Conservation (phyloP, 495 filamentous ascomycete genomes). For the Viridothelium virens region DNA sequence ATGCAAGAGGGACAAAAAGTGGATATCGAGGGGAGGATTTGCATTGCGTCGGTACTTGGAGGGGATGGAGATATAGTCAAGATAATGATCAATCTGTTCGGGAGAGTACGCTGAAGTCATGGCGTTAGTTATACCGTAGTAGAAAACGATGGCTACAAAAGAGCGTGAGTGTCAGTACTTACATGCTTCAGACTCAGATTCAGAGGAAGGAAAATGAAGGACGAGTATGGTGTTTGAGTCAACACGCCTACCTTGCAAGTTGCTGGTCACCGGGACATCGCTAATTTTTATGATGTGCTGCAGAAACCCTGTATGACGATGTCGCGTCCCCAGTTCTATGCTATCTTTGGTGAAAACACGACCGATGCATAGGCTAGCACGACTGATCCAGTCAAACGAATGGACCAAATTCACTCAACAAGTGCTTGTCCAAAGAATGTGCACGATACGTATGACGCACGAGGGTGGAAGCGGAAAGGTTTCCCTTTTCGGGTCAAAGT, state of each 20-base stretch:
- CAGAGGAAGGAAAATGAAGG: too few species aligned
- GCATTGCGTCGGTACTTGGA: slow-evolving; percentile 16
- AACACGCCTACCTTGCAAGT: too few species aligned
- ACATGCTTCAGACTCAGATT: neutral
- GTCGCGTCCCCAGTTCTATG: too few species aligned
- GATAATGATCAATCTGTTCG: slow-evolving; percentile 22
- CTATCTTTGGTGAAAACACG: too few species aligned
- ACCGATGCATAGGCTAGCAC: too few species aligned
- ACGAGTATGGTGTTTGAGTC: too few species aligned
- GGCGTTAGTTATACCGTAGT: neutral
- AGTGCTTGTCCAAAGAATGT: too few species aligned
- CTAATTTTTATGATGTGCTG: neutral
- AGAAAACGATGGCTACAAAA: neutral
- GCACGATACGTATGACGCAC: too few species aligned
- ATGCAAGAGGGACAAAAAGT: slow-evolving; percentile 20
- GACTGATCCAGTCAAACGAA: too few species aligned
- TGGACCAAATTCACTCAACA: too few species aligned
- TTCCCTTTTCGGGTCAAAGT: too few species aligned
- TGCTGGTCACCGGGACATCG: neutral
- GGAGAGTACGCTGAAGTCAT: slow-evolving; percentile 21
- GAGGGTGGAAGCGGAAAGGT: too few species aligned
- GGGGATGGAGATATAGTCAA: slow-evolving; percentile 23
- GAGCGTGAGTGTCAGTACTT: neutral
- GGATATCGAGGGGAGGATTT: slow-evolving; percentile 14
- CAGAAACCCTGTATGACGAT: neutral